These are phyloP conservation scores for Ambispora gerdemannii DNA, from an alignment of 192 early-diverging fungal genomes.

Conservation along the genomic window DNA sequence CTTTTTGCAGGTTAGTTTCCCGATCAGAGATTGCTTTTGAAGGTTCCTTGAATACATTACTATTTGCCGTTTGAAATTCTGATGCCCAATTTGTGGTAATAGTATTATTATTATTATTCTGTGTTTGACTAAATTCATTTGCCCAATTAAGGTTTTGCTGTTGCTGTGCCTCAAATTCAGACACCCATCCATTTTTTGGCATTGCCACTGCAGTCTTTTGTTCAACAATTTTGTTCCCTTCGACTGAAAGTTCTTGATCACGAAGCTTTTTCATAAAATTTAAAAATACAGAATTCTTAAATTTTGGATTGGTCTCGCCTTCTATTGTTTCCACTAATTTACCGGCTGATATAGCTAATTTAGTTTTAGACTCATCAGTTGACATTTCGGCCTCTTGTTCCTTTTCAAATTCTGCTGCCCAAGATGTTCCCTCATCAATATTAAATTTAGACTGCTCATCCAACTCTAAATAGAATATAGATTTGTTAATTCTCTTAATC, in stretches of 20 bases:
- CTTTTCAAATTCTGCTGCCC: conserved; percentile 54
- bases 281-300: conserved; percentile 88
- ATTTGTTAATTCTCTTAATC: background rate
- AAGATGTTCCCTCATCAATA: conserved; percentile 44
- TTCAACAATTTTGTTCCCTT: conserved; percentile 85
- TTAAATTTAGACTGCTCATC: conserved; percentile 65
- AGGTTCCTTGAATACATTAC: background rate
- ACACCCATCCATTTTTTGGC: background rate
- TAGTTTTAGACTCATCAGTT: conserved; percentile 52
- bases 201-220: conserved; percentile 30
- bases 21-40: background rate
- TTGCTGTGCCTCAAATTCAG: conserved; percentile 1
- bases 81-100: background rate
- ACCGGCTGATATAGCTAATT: conserved; percentile 77
- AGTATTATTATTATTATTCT: conserved; percentile 2
- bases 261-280: conserved; percentile 89
- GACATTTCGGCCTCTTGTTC: conserved; percentile 42
- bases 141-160: background rate
- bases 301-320: conserved; percentile 84
- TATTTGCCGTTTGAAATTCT: background rate
- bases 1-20: background rate
- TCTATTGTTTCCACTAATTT: conserved; percentile 75
- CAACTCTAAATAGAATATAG: background rate
- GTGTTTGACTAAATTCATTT: conserved; percentile 5
- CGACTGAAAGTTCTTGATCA: conserved; percentile 83